phyloP scores from a whole-genome alignment of 2,329 filamentous ascomycete species.

The Penicillium sp. region DNA sequence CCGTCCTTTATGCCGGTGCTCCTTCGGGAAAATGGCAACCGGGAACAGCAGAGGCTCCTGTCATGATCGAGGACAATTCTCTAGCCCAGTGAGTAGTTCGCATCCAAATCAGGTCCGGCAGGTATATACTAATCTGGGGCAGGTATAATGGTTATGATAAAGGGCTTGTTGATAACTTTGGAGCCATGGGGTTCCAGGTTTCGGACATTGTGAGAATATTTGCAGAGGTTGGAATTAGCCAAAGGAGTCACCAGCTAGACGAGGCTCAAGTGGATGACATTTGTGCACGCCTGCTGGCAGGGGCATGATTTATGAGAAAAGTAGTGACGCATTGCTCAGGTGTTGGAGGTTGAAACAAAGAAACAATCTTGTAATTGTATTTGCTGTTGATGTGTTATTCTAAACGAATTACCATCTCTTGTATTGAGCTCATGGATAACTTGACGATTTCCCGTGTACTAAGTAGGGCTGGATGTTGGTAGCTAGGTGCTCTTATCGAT shows the following conservation, averaged over 20 bases:
- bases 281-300: conserved; percentile 75
- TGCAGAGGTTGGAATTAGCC: conserved; percentile 76
- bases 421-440: too few relatives aligned
- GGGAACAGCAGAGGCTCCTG: conserved; percentile 55
- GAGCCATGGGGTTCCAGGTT: conserved; percentile 87
- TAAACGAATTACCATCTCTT: background rate
- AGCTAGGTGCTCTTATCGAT: background rate
- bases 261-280: conserved; percentile 90
- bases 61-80: conserved; percentile 59
- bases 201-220: conserved; percentile 86
- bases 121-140: conserved; percentile 6
- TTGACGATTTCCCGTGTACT: too few relatives aligned
- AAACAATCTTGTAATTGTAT: too few relatives aligned
- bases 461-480: too few relatives aligned
- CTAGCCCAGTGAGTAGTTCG: conserved; percentile 52
- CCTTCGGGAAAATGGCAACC: conserved; percentile 59
- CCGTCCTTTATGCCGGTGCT: conserved; percentile 78
- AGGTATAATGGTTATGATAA: conserved; percentile 89
- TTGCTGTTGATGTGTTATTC: background rate
- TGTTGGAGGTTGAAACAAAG: background rate
- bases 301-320: conserved; percentile 49
- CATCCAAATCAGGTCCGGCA: too few relatives aligned
- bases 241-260: conserved; percentile 82
- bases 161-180: conserved; percentile 78
- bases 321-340: background rate